Evolutionary conservation across 176 grass and related monocot species (phyloP).

Genomic region (Carex littledalei): DNA sequence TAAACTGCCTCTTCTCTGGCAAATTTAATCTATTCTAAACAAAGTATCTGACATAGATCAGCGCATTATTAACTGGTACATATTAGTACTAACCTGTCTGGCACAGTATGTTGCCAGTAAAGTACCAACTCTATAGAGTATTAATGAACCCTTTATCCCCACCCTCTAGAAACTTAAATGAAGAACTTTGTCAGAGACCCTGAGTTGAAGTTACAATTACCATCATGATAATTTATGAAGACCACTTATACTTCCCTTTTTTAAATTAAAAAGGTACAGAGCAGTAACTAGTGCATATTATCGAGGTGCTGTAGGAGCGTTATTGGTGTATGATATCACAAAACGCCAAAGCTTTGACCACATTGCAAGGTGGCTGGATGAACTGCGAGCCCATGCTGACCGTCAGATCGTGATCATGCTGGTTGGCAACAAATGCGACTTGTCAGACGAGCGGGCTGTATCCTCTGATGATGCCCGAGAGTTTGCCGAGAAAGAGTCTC

Average conservation of each 20-base stretch:
- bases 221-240: neutral
- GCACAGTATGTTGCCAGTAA: conserved; percentile 7
- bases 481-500: conserved; percentile 67
- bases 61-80: neutral
- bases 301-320: conserved; percentile 56
- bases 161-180: neutral
- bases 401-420: conserved; percentile 81
- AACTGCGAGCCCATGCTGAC: conserved; percentile 64
- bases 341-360: conserved; percentile 81
- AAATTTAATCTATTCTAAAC: neutral
- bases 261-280: conserved; percentile 43
- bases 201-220: neutral
- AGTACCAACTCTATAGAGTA: neutral
- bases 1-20: neutral
- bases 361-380: conserved; percentile 69
- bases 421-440: conserved; percentile 69
- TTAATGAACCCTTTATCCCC: neutral
- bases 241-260: neutral
- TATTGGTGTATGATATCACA: conserved; percentile 72
- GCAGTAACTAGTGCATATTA: conserved; percentile 80
- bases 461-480: conserved; percentile 54
- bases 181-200: neutral
- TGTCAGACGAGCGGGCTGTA: conserved; percentile 51
- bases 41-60: neutral
- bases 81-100: neutral